Evolutionary conservation across 441 rosid species (phyloP), one percentile per base, ranked within the genome.

Genomic region (Rhodomyrtus psidioides): DNA sequence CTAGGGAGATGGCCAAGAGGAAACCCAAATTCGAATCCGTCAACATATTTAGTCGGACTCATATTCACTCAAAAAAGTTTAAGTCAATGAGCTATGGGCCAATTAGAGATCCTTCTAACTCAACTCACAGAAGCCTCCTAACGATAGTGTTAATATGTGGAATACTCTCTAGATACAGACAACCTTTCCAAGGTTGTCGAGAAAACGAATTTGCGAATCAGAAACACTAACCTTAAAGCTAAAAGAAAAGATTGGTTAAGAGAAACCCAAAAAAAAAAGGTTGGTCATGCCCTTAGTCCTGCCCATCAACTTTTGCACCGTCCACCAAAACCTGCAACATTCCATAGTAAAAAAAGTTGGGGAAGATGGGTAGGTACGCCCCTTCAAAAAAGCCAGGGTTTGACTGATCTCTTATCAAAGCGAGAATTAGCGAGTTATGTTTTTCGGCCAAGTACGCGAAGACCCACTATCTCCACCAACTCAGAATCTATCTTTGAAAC

Each of bases 101-200:
- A 49, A 49, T 9, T 12, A 2, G 51, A 46, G 13, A 49, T 49
- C 12, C 51, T 49, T 10, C 12, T 10, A 49, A 49, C 13, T 3
- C 13, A 49, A 49, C 13, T 49, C 13, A 46, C 12, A 2, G 12
- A 46, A 9, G 1, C 2, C 9, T 9, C 51, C 2, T 9, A 49
- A 49, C 3, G 2, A 0, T 49, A 49, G 12, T 12, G 51, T 49
- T 49, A 3, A 12, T 49, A 49, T 10, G 3, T 2, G 3, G 0
- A 10, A 49, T 2, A 21, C 24, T 30, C 30, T 34, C 26, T 5
- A 2, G 15, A 34, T 5, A n/a, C 46, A 3, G 26, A 19, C 19
- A 3, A 10, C 49, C 26, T 65, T 65, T 21, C 26, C 26, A 23
- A 34, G 26, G 26, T 19, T 2, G 7, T 65, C 26, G 46, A 34